These are phyloP conservation scores for Xylariaceae sp. DNA, from an alignment of 2,329 filamentous ascomycete genomes.

Conservation along the genomic window DNA sequence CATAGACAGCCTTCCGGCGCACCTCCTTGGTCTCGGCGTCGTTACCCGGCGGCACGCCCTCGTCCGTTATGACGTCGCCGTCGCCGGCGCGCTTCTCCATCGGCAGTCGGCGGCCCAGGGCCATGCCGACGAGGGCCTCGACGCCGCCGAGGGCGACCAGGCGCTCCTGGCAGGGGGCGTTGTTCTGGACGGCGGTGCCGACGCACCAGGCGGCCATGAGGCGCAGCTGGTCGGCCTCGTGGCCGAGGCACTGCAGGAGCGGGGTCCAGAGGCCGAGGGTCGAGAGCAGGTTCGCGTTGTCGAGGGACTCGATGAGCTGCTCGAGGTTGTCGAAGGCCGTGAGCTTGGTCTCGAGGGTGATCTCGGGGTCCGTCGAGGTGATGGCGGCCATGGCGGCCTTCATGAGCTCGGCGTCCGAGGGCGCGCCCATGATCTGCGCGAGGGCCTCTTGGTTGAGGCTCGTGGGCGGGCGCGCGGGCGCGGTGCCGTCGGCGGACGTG, in stretches of 20 bases:
- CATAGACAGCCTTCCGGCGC: conserved; percentile 83
- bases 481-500: conserved; percentile 23
- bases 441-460: conserved; percentile 66
- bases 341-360: conserved; percentile 70
- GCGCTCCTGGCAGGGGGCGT: conserved; percentile 76
- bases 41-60: conserved; percentile 17
- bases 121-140: conserved; percentile 63
- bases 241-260: conserved; percentile 64
- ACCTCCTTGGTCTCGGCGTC: conserved; percentile 59
- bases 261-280: conserved; percentile 77
- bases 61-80: conserved; percentile 6
- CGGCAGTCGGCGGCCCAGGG: conserved; percentile 27
- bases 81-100: conserved; percentile 1
- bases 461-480: conserved; percentile 27
- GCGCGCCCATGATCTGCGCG: conserved; percentile 72
- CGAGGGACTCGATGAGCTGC: conserved; percentile 84
- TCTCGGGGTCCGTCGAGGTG: conserved; percentile 53
- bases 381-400: conserved; percentile 76
- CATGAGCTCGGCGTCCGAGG: conserved; percentile 91
- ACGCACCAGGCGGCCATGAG: conserved; percentile 92
- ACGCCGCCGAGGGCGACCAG: conserved; percentile 61
- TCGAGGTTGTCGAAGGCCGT: conserved; percentile 93
- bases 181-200: conserved; percentile 95
- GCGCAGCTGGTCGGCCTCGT: conserved; percentile 59
- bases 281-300: conserved; percentile 94